Percentiles rank a stretch among this genome's conserved stretches.
These are phyloP conservation scores for Podila epigama DNA, from an alignment of 192 early-diverging fungal species.

Conservation along the genomic window DNA sequence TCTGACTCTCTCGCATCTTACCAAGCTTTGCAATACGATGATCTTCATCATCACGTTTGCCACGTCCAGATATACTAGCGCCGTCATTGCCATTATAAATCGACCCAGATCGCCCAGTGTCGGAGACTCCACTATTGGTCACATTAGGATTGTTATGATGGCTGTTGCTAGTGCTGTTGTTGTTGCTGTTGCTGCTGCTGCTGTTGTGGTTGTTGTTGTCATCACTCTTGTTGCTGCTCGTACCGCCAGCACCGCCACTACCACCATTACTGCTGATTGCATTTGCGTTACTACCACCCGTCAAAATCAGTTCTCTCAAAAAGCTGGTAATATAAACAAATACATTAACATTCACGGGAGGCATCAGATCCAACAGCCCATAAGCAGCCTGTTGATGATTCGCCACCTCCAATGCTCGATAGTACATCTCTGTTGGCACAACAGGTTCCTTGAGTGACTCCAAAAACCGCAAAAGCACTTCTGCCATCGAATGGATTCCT, in stretches of 20 bases:
- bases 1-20: background rate
- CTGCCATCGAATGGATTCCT: slow-evolving; percentile 71
- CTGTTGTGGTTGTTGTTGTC: background rate
- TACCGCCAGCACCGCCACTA: background rate
- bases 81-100: slow-evolving; percentile 20
- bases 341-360: slow-evolving; percentile 73
- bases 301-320: slow-evolving; percentile 67
- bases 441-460: slow-evolving; percentile 77
- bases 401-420: slow-evolving; percentile 67
- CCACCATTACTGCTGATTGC: background rate
- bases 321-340: slow-evolving; percentile 86
- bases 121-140: no score
- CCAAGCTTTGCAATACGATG: slow-evolving; percentile 35
- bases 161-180: no score
- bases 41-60: slow-evolving; percentile 39
- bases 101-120: slow-evolving; percentile 10
- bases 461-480: slow-evolving; percentile 74
- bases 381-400: slow-evolving; percentile 49
- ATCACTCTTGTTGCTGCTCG: background rate
- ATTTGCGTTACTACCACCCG: slow-evolving; percentile 10
- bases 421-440: slow-evolving; percentile 69
- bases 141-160: no score
- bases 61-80: slow-evolving; percentile 2
- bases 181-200: background rate
- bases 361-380: slow-evolving; percentile 48